Evolutionary conservation across 2,329 filamentous ascomycete genomes (phyloP), one percentile per base, ranked within the genome.

Genomic region (Xylogone sp.): DNA sequence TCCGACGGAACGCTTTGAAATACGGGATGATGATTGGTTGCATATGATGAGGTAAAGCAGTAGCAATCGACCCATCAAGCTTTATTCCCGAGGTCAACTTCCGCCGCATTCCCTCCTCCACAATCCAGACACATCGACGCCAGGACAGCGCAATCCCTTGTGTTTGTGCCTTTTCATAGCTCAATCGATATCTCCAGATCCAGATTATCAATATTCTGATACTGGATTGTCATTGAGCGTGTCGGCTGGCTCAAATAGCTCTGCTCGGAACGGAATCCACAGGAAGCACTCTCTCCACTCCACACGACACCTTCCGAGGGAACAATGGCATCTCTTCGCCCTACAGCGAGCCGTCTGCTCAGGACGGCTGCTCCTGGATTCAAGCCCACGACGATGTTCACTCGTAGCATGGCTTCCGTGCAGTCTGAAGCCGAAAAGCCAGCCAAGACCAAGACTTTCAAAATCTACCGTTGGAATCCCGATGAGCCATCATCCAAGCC

Each of bases 381-480:
- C 9, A 50, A 60, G 44, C 60, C 58, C 4, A 50, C 48, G 7
- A 60, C 60, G n/a, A 39, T 39, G 34, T 39, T 39, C 34, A 39
- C 5, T 4, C 34, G 34, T 16, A 39, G 34, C 34, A 39, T 39
- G 34, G 34, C 34, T 7, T 16, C 34, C 8, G 34, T 39, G 12
- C 34, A 39, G n/a, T 39, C 34, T 18, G 34, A 13, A 2, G 68
- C 75, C 52, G 68, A 72, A 42, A 62, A 67, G 60, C 72, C 56
- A 50, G 63, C 83, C 46, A 80, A 77, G 64, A 84, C 88, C 76
- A 97, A 97, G 86, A 91, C 88, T 48, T 99, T 99, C 83, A 87
- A 96, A 74, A 87, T 99, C 78, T 99, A 99, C 84, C 85, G 94
- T 71, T 99, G 94, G 94, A 96, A 95, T 71, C 94, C 94, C 55